Evolutionary conservation across 2,329 filamentous ascomycete genomes (phyloP).

Genomic region (Xylariaceae sp.): DNA sequence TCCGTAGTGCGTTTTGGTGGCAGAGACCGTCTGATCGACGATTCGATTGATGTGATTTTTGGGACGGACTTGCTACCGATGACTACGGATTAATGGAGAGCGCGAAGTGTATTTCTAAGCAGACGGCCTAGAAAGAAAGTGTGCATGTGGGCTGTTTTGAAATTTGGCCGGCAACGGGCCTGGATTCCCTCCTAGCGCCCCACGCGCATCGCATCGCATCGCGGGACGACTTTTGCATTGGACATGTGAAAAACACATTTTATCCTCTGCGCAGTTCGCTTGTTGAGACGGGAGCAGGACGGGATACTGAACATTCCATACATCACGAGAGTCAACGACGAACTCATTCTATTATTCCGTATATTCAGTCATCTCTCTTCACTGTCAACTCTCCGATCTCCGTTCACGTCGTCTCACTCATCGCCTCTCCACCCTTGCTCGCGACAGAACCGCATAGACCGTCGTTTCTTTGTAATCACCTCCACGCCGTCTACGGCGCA

Average conservation of each 20-base stretch:
- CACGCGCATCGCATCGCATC: conserved; percentile 3
- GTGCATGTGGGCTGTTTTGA: conserved; percentile 17
- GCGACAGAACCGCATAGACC: neutral
- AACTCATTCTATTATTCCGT: neutral
- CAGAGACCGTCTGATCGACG: neutral
- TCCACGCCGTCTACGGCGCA: conserved; percentile 2
- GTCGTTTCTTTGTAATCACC: neutral
- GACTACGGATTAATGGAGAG: neutral
- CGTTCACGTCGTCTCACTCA: neutral
- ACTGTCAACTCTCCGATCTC: neutral
- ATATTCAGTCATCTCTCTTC: neutral
- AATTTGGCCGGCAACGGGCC: conserved; percentile 19
- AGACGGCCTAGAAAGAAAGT: neutral
- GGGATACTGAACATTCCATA: too few relatives aligned
- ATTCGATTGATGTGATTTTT: too few relatives aligned
- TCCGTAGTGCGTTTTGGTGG: neutral
- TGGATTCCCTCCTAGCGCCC: conserved; percentile 15
- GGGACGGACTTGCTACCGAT: neutral
- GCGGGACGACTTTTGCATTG: conserved; percentile 10
- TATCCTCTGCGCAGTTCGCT: too few relatives aligned
- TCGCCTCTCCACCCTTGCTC: neutral
- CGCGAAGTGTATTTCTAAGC: conserved; percentile 32
- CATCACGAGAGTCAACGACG: too few relatives aligned
- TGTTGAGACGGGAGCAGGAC: too few relatives aligned
- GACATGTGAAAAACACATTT: conserved; percentile 10